Evolutionary conservation across 2,329 filamentous ascomycete species (phyloP).

Genomic region (Ophiostoma ips): DNA sequence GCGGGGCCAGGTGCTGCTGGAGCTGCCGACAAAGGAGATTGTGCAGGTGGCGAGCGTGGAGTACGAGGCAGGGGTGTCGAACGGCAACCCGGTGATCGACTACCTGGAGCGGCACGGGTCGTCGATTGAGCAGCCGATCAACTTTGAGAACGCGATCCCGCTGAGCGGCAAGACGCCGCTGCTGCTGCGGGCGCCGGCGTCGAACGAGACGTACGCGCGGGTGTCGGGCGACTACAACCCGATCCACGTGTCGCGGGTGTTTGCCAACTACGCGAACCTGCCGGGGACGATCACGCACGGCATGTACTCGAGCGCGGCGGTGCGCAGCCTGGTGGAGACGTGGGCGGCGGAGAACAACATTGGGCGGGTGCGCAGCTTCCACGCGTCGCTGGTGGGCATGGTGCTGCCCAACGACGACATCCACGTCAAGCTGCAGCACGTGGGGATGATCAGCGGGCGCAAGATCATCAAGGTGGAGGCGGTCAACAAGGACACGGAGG

Average conservation of each 20-base stretch:
- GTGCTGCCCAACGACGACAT: constrained; percentile 93
- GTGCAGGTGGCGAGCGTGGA: constrained; percentile 96
- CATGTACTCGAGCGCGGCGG: constrained; percentile 97
- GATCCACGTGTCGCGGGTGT: constrained; percentile 94
- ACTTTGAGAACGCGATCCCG: constrained; percentile 95
- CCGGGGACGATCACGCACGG: constrained; percentile 97
- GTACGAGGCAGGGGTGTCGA: constrained; percentile 80
- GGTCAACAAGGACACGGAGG: constrained; percentile 87
- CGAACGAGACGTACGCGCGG: constrained; percentile 94
- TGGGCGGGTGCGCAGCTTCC: constrained; percentile 92
- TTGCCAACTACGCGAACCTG: constrained; percentile 88
- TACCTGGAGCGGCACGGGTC: constrained; percentile 86
- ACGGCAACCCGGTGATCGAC: constrained; percentile 93
- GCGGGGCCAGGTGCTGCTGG: constrained; percentile 78
- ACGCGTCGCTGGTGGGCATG: constrained; percentile 95
- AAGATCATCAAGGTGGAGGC: constrained; percentile 99
- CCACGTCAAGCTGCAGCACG: constrained; percentile 87
- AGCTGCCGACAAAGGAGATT: constrained; percentile 91
- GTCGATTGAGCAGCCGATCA: constrained; percentile 87
- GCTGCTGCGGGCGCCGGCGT: constrained; percentile 77
- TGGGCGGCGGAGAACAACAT: constrained; percentile 99
- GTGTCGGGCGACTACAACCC: constrained; percentile 98
- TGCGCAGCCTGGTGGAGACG: constrained; percentile 90
- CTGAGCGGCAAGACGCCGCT: constrained; percentile 85
- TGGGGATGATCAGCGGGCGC: constrained; percentile 93